Percentiles rank a stretch among this genome's conserved stretches.
Evolutionary conservation across 495 filamentous ascomycete species (phyloP).

Genomic region (Hyphodiscus hymeniophilus): DNA sequence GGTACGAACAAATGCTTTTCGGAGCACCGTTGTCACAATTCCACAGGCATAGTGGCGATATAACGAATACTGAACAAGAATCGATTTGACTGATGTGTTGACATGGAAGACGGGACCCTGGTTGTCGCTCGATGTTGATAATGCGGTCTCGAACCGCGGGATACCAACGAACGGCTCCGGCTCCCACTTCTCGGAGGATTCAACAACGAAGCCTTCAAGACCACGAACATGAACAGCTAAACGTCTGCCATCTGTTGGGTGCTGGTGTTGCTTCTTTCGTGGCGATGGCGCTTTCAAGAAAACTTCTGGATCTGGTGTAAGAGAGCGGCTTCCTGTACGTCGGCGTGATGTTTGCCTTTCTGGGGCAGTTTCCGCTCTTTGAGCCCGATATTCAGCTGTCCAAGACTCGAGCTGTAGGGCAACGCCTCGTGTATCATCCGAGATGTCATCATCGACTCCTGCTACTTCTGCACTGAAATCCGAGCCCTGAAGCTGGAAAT

Average conservation of each 20-base stretch:
- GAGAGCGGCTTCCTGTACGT: conserved; percentile 49
- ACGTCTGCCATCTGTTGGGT: conserved; percentile 73
- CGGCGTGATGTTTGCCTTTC: conserved; percentile 44
- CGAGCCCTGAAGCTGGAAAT: conserved; percentile 76
- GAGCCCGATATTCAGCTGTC: conserved; percentile 83
- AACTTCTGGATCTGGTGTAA: conserved; percentile 49
- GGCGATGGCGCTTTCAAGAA: conserved; percentile 53
- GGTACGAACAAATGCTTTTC: conserved; percentile 58
- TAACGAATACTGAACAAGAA: conserved; percentile 83
- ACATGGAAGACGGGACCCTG: conserved; percentile 84
- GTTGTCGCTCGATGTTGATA: conserved; percentile 75
- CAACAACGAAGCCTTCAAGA: conserved; percentile 82
- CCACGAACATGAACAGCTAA: conserved; percentile 72
- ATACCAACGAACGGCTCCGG: conserved; percentile 78
- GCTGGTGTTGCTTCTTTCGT: conserved; percentile 43
- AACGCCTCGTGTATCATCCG: conserved; percentile 66
- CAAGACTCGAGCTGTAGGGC: conserved; percentile 83
- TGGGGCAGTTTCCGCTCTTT: conserved; percentile 56
- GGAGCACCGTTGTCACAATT: conserved; percentile 68
- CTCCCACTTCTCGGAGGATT: conserved; percentile 76
- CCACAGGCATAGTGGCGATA: conserved; percentile 90
- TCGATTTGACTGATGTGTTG: conserved; percentile 66
- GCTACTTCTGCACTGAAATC: conserved; percentile 88
- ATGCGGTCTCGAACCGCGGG: conserved; percentile 76
- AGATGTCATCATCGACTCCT: conserved; percentile 75